Percentiles rank a stretch among this genome's conserved stretches.
Conservation (phyloP, 495 filamentous ascomycete species). For the Hypoxylon cercidicola region DNA sequence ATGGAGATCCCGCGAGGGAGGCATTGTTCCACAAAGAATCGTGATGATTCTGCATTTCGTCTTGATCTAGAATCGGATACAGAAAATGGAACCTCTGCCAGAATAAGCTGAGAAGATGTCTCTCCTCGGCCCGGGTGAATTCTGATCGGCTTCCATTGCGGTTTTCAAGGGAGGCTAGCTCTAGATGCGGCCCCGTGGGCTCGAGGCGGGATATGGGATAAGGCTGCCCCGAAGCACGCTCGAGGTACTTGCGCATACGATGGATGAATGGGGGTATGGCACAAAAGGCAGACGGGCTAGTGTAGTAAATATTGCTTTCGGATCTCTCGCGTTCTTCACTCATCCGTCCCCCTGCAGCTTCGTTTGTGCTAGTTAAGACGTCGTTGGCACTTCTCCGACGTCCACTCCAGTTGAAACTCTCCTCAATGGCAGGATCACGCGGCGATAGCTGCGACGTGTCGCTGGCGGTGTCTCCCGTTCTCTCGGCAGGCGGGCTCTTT, state of each 20-base stretch:
- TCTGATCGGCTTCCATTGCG: neutral
- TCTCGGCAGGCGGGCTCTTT: too few species aligned
- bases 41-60: constrained; percentile 7
- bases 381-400: neutral
- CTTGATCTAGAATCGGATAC: constrained; percentile 1
- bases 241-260: too few species aligned
- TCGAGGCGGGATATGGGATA: neutral
- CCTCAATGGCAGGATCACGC: too few species aligned
- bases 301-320: neutral
- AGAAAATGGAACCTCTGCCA: constrained; percentile 9
- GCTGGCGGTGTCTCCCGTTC: too few species aligned
- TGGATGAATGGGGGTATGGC: neutral
- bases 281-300: constrained; percentile 4
- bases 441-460: too few species aligned
- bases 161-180: neutral
- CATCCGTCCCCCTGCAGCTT: neutral
- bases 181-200: neutral
- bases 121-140: constrained; percentile 6
- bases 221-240: too few species aligned
- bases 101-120: constrained; percentile 11
- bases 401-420: neutral
- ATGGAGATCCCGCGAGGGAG: neutral
- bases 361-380: neutral
- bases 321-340: neutral
- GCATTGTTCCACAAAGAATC: constrained; percentile 16